These are phyloP conservation scores for Ampelomyces quisqualis DNA, from an alignment of 2,329 filamentous ascomycete species.

Conservation along the genomic window DNA sequence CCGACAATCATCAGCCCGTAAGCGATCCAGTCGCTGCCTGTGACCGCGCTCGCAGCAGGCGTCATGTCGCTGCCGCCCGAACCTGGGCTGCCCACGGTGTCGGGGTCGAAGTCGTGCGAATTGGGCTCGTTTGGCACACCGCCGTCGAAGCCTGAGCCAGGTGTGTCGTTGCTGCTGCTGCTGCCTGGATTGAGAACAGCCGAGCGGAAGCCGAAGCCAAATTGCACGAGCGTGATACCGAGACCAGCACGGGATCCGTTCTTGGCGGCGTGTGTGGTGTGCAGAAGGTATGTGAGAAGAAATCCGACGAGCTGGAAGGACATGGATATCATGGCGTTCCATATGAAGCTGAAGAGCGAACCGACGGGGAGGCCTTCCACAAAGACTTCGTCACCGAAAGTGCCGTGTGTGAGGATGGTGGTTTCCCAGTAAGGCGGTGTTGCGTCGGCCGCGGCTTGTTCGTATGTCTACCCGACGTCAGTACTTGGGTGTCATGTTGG, in stretches of 20 bases:
- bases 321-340: conserved; percentile 93
- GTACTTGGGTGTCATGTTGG: conserved; percentile 14
- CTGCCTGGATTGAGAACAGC: conserved; percentile 35
- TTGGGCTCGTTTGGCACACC: conserved; percentile 82
- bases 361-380: conserved; percentile 94
- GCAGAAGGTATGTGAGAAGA: conserved; percentile 93
- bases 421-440: conserved; percentile 99
- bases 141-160: conserved; percentile 55
- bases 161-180: conserved; percentile 46
- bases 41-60: conserved; percentile 56
- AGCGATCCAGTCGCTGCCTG: conserved; percentile 81
- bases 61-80: conserved; percentile 38
- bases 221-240: conserved; percentile 92
- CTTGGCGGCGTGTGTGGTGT: conserved; percentile 97
- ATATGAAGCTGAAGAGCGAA: conserved; percentile 81
- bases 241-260: conserved; percentile 93
- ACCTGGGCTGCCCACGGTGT: conserved; percentile 55
- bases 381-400: conserved; percentile 92
- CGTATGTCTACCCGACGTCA: conserved; percentile 72
- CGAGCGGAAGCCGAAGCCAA: conserved; percentile 92
- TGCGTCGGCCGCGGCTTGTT: conserved; percentile 94
- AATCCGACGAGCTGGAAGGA: conserved; percentile 97
- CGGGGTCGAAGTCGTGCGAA: conserved; percentile 81
- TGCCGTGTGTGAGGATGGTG: conserved; percentile 89
- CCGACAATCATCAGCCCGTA: conserved; percentile 95